These are phyloP conservation scores for Amoebophrya sp. DNA, from an alignment of 169 alveolate genomes.

Conservation along the genomic window DNA sequence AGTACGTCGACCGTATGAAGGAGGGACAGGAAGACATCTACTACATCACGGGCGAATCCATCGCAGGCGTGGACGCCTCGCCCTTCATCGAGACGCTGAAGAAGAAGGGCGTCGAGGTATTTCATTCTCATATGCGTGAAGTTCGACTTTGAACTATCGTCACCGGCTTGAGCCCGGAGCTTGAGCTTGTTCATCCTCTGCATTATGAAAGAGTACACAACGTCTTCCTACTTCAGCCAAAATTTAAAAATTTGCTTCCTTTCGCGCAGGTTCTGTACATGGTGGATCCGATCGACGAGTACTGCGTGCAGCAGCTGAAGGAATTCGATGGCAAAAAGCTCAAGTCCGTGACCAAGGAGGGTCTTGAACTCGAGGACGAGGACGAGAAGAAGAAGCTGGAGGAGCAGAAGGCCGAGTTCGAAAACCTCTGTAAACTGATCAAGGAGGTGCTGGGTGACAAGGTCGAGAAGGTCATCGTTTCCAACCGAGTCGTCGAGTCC, in stretches of 20 bases:
- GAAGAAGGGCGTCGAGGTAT: constrained; percentile 91
- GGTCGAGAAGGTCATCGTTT: constrained; percentile 94
- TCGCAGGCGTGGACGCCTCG: constrained; percentile 84
- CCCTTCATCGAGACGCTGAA: constrained; percentile 95
- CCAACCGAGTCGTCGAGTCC: constrained; percentile 89
- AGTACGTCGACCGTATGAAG: constrained; percentile 97
- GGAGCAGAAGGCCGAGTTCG: constrained; percentile 89
- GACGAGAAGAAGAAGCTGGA: constrained; percentile 95
- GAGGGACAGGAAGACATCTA: constrained; percentile 94
- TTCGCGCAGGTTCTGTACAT: too few relatives aligned
- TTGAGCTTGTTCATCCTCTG: too few relatives aligned
- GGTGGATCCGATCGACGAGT: constrained; percentile 99
- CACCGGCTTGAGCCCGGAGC: too few relatives aligned
- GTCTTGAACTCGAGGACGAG: constrained; percentile 87
- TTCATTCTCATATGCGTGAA: too few relatives aligned
- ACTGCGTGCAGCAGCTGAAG: constrained; percentile 94
- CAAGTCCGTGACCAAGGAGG: constrained; percentile 94
- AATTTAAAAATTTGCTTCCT: too few relatives aligned
- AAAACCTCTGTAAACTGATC: constrained; percentile 89
- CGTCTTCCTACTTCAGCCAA: too few relatives aligned
- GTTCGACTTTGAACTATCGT: too few relatives aligned
- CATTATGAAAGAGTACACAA: too few relatives aligned
- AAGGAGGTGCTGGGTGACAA: constrained; percentile 97
- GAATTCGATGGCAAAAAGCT: constrained; percentile 95
- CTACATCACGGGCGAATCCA: constrained; percentile 98